Conservation (phyloP, 2,329 filamentous ascomycete genomes). For the Talaromyces sp. region DNA sequence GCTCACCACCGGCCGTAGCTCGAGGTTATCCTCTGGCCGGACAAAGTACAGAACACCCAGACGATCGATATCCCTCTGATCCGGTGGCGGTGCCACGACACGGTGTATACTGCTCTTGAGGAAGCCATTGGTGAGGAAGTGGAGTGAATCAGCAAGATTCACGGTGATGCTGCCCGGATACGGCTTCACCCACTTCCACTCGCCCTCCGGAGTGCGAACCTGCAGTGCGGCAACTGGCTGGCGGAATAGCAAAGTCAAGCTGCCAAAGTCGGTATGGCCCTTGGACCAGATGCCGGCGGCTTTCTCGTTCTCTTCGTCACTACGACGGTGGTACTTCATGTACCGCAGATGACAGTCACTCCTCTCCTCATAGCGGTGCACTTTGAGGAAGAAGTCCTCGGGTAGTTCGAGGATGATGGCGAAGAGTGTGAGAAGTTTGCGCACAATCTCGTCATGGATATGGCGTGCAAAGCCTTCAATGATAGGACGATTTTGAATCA, state of each 20-base stretch:
- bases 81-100: slow-evolving; percentile 40
- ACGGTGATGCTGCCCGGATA: slow-evolving; percentile 45
- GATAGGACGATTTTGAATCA: slow-evolving; percentile 44
- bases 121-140: slow-evolving; percentile 37
- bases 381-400: slow-evolving; percentile 49
- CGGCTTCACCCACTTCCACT: slow-evolving; percentile 47
- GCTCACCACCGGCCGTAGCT: slow-evolving; percentile 20
- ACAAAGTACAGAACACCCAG: slow-evolving; percentile 40
- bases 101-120: slow-evolving; percentile 44
- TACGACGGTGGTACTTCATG: slow-evolving; percentile 51
- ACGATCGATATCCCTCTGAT: slow-evolving; percentile 36
- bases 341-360: slow-evolving; percentile 56
- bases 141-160: slow-evolving; percentile 47
- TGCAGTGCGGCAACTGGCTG: slow-evolving; percentile 54
- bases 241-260: slow-evolving; percentile 51
- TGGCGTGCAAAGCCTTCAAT: slow-evolving; percentile 51
- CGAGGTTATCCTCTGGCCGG: slow-evolving; percentile 29
- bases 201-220: slow-evolving; percentile 39
- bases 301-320: slow-evolving; percentile 40
- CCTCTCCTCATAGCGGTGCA: slow-evolving; percentile 52
- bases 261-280: slow-evolving; percentile 52
- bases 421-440: slow-evolving; percentile 51
- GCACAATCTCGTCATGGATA: slow-evolving; percentile 51
- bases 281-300: slow-evolving; percentile 28
- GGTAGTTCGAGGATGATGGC: slow-evolving; percentile 55